Percentiles rank a stretch among this genome's conserved stretches.
Conservation (phyloP, 129 eudicot species). For the Logfia minima region DNA sequence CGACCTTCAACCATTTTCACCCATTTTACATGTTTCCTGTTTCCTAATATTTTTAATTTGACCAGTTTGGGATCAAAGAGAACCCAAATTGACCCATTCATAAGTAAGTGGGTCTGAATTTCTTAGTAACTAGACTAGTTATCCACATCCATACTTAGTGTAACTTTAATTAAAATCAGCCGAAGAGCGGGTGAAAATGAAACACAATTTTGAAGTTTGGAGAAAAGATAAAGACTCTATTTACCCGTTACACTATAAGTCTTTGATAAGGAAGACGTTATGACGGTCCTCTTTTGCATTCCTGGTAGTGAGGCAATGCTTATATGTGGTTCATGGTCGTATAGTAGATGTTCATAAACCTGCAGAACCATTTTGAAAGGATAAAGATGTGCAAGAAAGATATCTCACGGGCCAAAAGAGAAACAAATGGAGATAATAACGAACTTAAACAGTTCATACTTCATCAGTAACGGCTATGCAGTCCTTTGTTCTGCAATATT, state of each 20-base stretch:
- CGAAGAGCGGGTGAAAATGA: neutral
- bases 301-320: constrained; percentile 83
- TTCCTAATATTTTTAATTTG: neutral
- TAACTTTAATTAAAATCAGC: neutral
- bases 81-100: neutral
- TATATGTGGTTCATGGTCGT: constrained; percentile 56
- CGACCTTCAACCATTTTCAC: neutral
- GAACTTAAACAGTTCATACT: constrained; percentile 45
- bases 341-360: constrained; percentile 91
- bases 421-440: neutral
- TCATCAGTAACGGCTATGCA: constrained; percentile 91
- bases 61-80: neutral
- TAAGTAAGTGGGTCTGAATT: neutral
- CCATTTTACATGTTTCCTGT: neutral
- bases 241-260: constrained; percentile 87
- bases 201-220: neutral
- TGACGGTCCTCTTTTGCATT: constrained; percentile 80
- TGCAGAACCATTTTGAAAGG: constrained; percentile 32
- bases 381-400: constrained; percentile 10
- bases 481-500: constrained; percentile 72
- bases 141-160: neutral
- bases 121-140: neutral
- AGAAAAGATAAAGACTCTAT: neutral
- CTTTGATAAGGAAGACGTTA: constrained; percentile 92
- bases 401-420: neutral